These are phyloP conservation scores for Paecilomyces variotii DNA, from an alignment of 2,329 filamentous ascomycete genomes.

Conservation along the genomic window DNA sequence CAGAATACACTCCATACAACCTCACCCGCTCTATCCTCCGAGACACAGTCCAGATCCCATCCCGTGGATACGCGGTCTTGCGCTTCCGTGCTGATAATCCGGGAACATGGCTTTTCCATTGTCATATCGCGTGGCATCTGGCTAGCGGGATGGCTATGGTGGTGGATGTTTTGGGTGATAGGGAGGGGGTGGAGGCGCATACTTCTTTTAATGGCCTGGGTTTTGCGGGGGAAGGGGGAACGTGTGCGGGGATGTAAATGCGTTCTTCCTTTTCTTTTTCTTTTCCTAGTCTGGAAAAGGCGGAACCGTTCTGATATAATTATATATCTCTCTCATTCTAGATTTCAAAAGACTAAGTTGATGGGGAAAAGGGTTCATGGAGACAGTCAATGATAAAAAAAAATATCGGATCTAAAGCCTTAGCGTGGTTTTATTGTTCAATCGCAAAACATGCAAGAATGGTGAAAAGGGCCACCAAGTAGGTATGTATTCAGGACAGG, in stretches of 20 bases:
- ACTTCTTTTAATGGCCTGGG: neutral
- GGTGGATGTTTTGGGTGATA: constrained; percentile 21
- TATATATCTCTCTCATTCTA: too few relatives aligned
- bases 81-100: constrained; percentile 30
- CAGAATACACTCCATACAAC: constrained; percentile 5
- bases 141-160: constrained; percentile 38
- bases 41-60: constrained; percentile 9
- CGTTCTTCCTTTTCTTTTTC: too few relatives aligned
- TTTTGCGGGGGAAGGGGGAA: neutral
- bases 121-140: constrained; percentile 65
- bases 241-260: neutral
- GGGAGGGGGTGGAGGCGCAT: constrained; percentile 10
- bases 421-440: neutral
- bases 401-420: neutral
- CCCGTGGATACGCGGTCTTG: constrained; percentile 53
- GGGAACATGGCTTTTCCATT: constrained; percentile 61
- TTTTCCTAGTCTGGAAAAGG: too few relatives aligned
- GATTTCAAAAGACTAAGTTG: too few relatives aligned
- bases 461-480: neutral
- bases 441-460: neutral
- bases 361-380: too few relatives aligned
- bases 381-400: neutral
- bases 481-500: neutral
- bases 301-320: too few relatives aligned
- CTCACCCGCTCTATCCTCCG: constrained; percentile 7